Percentiles rank a stretch among this genome's conserved stretches.
Evolutionary conservation across 257 asterid species (phyloP).

Genomic region (Gentiana dahurica): DNA sequence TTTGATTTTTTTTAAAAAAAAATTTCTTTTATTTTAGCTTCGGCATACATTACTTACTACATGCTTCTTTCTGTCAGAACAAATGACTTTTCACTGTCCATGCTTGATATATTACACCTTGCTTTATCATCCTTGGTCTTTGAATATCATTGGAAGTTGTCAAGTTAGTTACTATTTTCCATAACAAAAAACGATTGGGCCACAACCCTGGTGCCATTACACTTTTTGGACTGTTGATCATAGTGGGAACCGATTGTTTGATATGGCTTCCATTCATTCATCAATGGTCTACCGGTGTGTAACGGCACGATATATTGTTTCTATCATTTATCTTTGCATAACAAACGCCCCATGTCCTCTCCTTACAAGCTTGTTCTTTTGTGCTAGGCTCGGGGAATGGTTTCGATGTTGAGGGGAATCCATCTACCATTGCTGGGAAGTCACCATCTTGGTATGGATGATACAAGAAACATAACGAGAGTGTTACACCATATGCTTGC

Average conservation of each 20-base stretch:
- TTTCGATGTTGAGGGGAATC: conserved; percentile 83
- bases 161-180: no score
- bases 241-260: no score
- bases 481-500: conserved; percentile 59
- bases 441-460: conserved; percentile 94
- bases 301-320: not conserved
- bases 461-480: conserved; percentile 66
- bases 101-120: no score
- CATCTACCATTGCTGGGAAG: conserved; percentile 50
- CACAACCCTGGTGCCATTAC: no score
- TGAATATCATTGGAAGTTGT: no score
- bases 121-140: no score
- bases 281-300: no score
- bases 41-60: not conserved
- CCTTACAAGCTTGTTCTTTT: not conserved
- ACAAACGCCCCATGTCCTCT: not conserved
- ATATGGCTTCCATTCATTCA: no score
- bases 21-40: not conserved
- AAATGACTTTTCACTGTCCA: no score
- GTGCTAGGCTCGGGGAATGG: conserved; percentile 76
- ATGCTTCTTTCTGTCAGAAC: no score
- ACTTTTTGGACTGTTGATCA: no score
- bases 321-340: not conserved
- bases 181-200: no score
- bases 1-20: not conserved